These are phyloP conservation scores for Penicillium herquei DNA, from an alignment of 495 filamentous ascomycete species.

Conservation along the genomic window DNA sequence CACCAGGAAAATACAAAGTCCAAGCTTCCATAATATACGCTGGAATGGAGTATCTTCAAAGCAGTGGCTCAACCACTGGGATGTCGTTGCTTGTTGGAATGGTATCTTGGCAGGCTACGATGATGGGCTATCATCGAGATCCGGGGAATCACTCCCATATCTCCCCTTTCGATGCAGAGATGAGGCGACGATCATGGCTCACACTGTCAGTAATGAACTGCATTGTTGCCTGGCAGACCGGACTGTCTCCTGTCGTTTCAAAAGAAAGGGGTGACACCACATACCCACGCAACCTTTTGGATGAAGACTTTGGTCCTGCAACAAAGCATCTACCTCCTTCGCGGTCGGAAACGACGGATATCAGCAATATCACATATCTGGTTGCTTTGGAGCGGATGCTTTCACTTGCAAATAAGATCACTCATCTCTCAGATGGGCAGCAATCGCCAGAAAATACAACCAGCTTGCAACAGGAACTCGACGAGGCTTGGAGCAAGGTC, in stretches of 20 bases:
- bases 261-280: constrained; percentile 30
- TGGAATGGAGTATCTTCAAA: neutral
- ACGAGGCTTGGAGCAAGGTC: neutral
- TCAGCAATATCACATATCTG: neutral
- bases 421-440: neutral
- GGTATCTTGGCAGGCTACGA: neutral
- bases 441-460: neutral
- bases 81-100: neutral
- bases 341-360: neutral
- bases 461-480: neutral
- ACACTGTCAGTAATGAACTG: constrained; percentile 5
- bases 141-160: constrained; percentile 22
- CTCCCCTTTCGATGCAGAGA: constrained; percentile 2
- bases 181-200: neutral
- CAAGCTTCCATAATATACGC: neutral
- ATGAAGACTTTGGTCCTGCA: constrained; percentile 28
- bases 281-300: constrained; percentile 30
- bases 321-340: neutral
- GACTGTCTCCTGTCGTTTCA: constrained; percentile 31
- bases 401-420: neutral
- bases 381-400: neutral
- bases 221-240: constrained; percentile 32
- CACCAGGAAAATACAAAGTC: neutral
- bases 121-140: constrained; percentile 35
- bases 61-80: neutral